Percentiles rank a stretch among this genome's conserved stretches.
phyloP scores from a whole-genome alignment of 345 rosid genomes.

The Nasturtium officinale region DNA sequence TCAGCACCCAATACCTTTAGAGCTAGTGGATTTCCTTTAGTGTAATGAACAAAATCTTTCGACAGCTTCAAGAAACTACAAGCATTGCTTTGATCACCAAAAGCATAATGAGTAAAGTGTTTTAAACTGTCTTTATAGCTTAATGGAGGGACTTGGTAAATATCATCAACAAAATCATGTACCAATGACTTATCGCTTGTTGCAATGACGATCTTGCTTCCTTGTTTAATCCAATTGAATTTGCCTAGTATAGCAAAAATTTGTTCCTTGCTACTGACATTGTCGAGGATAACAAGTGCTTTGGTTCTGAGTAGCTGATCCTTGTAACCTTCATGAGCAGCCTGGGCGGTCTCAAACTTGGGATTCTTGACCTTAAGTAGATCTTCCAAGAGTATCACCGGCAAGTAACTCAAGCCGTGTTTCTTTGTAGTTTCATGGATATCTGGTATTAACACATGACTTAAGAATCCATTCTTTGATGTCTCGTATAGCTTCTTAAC shows the following conservation, averaged over 20 bases:
- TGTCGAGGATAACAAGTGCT: constrained; percentile 18
- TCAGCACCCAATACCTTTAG: constrained; percentile 41
- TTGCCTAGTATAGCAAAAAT: constrained; percentile 2
- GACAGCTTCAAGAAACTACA: constrained; percentile 3
- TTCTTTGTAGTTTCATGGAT: neutral
- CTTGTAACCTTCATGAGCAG: neutral
- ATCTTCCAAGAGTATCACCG: neutral
- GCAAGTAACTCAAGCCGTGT: constrained; percentile 3
- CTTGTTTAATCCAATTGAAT: constrained; percentile 11
- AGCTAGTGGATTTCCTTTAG: constrained; percentile 48
- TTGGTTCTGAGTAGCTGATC: constrained; percentile 2
- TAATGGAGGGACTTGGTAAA: constrained; percentile 23
- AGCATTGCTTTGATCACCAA: constrained; percentile 2
- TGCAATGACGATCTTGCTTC: constrained; percentile 34
- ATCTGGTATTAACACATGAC: neutral
- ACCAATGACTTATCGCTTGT: constrained; percentile 29
- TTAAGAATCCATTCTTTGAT: neutral
- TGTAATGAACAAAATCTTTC: constrained; percentile 13
- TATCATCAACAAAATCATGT: neutral
- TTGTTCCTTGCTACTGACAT: constrained; percentile 25
- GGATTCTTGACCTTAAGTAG: neutral
- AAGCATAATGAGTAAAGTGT: constrained; percentile 30
- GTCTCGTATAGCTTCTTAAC: neutral
- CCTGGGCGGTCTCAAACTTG: neutral
- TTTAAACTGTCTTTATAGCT: constrained; percentile 6